Conservation (phyloP, 2,329 filamentous ascomycete genomes). For the Daldinia sp. region DNA sequence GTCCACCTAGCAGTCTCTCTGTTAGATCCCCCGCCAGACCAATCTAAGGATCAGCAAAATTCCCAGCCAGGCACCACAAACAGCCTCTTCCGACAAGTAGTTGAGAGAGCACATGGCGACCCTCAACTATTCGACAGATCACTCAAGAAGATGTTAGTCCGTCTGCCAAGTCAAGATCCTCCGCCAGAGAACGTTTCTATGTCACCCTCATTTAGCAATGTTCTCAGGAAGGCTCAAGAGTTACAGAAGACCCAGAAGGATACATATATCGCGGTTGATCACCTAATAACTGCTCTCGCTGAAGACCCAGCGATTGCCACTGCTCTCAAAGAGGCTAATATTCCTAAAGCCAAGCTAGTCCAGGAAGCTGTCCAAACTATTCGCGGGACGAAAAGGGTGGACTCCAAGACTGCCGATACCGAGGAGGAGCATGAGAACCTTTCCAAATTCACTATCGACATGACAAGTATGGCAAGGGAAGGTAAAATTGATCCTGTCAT, state of each 20-base stretch:
- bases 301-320: constrained; percentile 80
- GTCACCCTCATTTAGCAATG: constrained; percentile 80
- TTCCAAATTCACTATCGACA: constrained; percentile 98
- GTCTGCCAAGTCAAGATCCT: constrained; percentile 92
- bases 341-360: constrained; percentile 89
- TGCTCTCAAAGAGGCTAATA: constrained; percentile 83
- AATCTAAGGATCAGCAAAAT: constrained; percentile 85
- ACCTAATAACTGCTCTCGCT: constrained; percentile 84
- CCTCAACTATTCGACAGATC: constrained; percentile 86
- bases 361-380: constrained; percentile 92
- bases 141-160: constrained; percentile 90
- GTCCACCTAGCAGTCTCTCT: constrained; percentile 88
- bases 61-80: constrained; percentile 67
- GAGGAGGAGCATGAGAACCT: constrained; percentile 95
- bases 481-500: constrained; percentile 99
- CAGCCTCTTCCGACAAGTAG: constrained; percentile 92
- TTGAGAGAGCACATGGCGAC: constrained; percentile 94
- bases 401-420: constrained; percentile 93
- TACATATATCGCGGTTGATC: constrained; percentile 91
- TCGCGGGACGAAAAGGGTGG: constrained; percentile 89
- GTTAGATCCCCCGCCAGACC: constrained; percentile 77
- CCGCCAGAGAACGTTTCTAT: constrained; percentile 89
- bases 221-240: constrained; percentile 85
- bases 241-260: constrained; percentile 98
- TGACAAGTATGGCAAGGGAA: constrained; percentile 95